phyloP scores from a whole-genome alignment of 2,329 filamentous ascomycete genomes.

The Arthrobotrys pseudoclavata region DNA sequence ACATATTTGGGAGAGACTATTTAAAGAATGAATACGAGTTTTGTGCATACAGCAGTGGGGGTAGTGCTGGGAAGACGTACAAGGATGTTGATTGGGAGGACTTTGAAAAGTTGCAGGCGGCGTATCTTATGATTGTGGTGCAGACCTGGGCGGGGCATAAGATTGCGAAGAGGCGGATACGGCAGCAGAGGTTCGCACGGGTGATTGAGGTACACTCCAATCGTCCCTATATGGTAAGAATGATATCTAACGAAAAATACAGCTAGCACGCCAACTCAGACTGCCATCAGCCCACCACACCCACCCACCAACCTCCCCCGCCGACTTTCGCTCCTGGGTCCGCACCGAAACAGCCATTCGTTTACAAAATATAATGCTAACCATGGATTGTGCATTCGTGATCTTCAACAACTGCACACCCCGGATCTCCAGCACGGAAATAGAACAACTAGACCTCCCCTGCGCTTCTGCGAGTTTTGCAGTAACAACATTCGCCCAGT shows the following conservation, averaged over 20 bases:
- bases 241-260: background rate
- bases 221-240: background rate
- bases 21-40: slow-evolving; percentile 52
- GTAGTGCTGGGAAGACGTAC: slow-evolving; percentile 25
- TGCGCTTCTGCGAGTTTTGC: slow-evolving; percentile 37
- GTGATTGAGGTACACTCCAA: slow-evolving; percentile 30
- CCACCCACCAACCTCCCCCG: slow-evolving; percentile 7
- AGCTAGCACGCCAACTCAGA: slow-evolving; percentile 42
- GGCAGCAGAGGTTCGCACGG: slow-evolving; percentile 42
- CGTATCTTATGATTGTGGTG: slow-evolving; percentile 56
- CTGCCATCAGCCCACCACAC: slow-evolving; percentile 51
- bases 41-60: slow-evolving; percentile 7
- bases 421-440: slow-evolving; percentile 33
- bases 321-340: slow-evolving; percentile 47
- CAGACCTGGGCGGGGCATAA: slow-evolving; percentile 54
- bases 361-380: slow-evolving; percentile 48
- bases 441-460: slow-evolving; percentile 50
- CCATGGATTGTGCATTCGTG: slow-evolving; percentile 49
- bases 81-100: slow-evolving; percentile 54
- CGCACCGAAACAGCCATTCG: slow-evolving; percentile 50
- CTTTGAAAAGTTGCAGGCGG: slow-evolving; percentile 54
- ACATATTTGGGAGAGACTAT: slow-evolving; percentile 45
- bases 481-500: slow-evolving; percentile 35
- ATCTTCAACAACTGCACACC: slow-evolving; percentile 54
- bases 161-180: slow-evolving; percentile 45